These are phyloP conservation scores for Yamadazyma spencermartinsiae DNA, from an alignment of 1,139 yeast genomes.

Conservation along the genomic window DNA sequence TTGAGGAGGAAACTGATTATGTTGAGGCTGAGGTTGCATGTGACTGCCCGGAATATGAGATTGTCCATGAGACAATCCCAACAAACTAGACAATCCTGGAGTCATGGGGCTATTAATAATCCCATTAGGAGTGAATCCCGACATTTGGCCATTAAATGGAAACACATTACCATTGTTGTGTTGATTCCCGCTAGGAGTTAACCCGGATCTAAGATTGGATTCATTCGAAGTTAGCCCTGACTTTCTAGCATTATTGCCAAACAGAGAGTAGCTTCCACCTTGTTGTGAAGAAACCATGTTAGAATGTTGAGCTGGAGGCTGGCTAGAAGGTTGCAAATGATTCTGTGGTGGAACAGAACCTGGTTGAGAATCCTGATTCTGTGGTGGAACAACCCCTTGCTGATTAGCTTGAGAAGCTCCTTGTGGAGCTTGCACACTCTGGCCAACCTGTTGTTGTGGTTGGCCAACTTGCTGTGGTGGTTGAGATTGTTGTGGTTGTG, in stretches of 20 bases:
- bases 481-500: constrained; percentile 4
- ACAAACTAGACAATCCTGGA: constrained; percentile 45
- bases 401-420: neutral
- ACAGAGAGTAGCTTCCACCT: constrained; percentile 20
- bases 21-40: constrained; percentile 6
- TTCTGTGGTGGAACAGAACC: neutral
- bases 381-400: constrained; percentile 2
- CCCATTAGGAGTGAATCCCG: constrained; percentile 46
- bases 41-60: constrained; percentile 2
- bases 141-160: constrained; percentile 30
- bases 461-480: neutral
- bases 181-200: constrained; percentile 46
- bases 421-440: constrained; percentile 9
- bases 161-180: constrained; percentile 24
- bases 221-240: constrained; percentile 74
- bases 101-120: constrained; percentile 46
- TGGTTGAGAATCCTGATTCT: neutral
- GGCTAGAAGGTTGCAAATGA: constrained; percentile 1
- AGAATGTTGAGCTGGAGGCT: constrained; percentile 2
- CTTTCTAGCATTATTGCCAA: constrained; percentile 38
- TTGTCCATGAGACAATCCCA: constrained; percentile 26
- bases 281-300: constrained; percentile 12
- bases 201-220: constrained; percentile 62
- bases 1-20: constrained; percentile 18
- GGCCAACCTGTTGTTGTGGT: neutral